Base-by-base conservation (phyloP, 257 asterid species). In the Fraxinus anomala region DNA sequence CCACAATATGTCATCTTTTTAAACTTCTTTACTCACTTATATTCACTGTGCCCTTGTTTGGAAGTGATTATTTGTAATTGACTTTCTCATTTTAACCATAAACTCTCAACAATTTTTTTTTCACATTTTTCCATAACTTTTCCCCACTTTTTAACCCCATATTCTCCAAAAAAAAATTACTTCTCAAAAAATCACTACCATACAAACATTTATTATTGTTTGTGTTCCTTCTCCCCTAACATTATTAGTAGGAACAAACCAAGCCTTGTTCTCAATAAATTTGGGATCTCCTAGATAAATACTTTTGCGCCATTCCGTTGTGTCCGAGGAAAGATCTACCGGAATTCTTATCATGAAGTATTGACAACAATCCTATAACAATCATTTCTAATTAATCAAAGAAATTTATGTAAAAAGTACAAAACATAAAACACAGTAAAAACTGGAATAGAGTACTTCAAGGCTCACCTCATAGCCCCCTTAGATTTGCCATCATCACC, bases 401-500 rank as follows among this genome's bases (percentile, higher is more conserved):
- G 24, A 75, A 49, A 65, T 40, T 30, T 76, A 73, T 36, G 40
- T 17, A 6, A 33, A 73, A 77, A 3, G 33, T 33, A 37, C 42
- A 73, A 49, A 69, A 42, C 8, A 49, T 54, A 21, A 5, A 16
- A 36, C 77, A 68, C 11, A 65, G 28, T 54, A 44, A 44, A 79
- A 30, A 63, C 5, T 9, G 21, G 78, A 39, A 59, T 1, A 10
- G 68, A 65, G 36, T 47, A 56, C 44, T 10, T 30, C 77, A 78
- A 73, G 34, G 77, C 94, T 89, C 86, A 92, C 97, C 94, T 89
- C 73, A 89, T 87, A 34, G 91, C 83, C 80, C 87, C 93, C 82
- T 84, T 91, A 72, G 96, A 87, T 73, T 88, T 90, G 21, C 87
- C 95, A 73, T 88, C 96, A 65, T 92, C 96, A 37, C 91, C 97